Evolutionary conservation across 2,329 filamentous ascomycete species (phyloP).

Genomic region (Cyclaneusma minus): DNA sequence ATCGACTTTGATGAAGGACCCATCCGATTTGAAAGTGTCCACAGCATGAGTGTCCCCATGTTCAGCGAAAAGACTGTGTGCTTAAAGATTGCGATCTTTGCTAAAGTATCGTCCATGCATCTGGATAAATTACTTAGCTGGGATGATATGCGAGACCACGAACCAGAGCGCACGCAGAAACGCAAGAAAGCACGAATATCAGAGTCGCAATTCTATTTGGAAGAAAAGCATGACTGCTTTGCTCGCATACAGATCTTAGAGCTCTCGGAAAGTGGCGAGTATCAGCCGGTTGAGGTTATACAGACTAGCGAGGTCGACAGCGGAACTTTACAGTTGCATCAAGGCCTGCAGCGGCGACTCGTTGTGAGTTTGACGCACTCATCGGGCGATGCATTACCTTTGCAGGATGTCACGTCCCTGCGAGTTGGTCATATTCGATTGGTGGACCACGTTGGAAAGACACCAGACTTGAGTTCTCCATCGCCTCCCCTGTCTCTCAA

Average conservation of each 20-base stretch:
- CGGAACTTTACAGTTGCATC: constrained; percentile 90
- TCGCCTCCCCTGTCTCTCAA: constrained; percentile 64
- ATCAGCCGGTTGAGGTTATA: constrained; percentile 82
- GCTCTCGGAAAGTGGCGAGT: constrained; percentile 79
- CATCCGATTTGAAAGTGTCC: constrained; percentile 90
- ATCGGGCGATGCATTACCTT: constrained; percentile 74
- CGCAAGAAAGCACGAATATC: constrained; percentile 51
- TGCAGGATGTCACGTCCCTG: constrained; percentile 67
- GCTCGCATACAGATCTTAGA: constrained; percentile 79
- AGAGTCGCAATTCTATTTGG: constrained; percentile 82
- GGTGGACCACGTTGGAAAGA: constrained; percentile 72
- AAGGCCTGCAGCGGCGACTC: constrained; percentile 80
- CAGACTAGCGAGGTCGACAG: constrained; percentile 70
- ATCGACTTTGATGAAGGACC: constrained; percentile 84
- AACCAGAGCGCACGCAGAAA: constrained; percentile 39
- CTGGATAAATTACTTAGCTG: constrained; percentile 94
- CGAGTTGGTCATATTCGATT: constrained; percentile 71
- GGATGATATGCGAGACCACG: constrained; percentile 90
- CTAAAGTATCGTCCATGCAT: constrained; percentile 82
- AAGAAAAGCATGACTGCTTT: constrained; percentile 89
- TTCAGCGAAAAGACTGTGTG: constrained; percentile 60
- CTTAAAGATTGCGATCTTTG: constrained; percentile 79
- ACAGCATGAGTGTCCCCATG: constrained; percentile 89
- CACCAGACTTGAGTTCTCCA: constrained; percentile 59
- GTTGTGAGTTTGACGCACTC: constrained; percentile 82